phyloP scores from a whole-genome alignment of 768 basidiomycete species.

The Kwoniella sp. region DNA sequence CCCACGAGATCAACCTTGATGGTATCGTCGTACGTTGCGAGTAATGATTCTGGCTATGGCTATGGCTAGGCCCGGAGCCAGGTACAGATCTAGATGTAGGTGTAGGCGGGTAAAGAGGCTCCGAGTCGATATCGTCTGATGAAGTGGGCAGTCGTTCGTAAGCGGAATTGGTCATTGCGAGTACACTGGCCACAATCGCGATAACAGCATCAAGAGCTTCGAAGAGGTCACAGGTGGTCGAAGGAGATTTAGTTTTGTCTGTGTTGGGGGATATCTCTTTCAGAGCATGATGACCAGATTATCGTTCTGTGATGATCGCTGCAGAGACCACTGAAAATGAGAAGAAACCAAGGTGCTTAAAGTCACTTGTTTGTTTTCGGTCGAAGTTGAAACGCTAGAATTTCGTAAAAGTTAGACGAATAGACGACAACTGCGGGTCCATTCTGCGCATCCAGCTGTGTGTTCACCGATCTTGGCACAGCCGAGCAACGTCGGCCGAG shows the following conservation, averaged over 20 bases:
- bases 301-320: no score
- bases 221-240: neutral
- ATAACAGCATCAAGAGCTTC: neutral
- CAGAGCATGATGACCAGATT: neutral
- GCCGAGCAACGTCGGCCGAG: no score
- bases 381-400: no score
- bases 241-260: neutral
- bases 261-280: neutral
- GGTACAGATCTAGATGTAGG: no score
- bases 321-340: no score
- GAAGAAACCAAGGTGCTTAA: no score
- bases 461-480: no score
- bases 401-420: no score
- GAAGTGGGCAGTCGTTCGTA: slow-evolving; percentile 23
- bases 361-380: no score
- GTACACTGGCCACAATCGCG: neutral
- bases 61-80: neutral
- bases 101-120: slow-evolving; percentile 20
- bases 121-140: neutral
- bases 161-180: slow-evolving; percentile 2
- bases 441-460: no score
- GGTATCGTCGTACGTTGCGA: neutral
- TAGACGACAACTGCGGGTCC: no score
- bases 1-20: neutral
- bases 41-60: neutral